phyloP scores from a whole-genome alignment of 164 flowering plant genomes.

The Sextonia rubra region DNA sequence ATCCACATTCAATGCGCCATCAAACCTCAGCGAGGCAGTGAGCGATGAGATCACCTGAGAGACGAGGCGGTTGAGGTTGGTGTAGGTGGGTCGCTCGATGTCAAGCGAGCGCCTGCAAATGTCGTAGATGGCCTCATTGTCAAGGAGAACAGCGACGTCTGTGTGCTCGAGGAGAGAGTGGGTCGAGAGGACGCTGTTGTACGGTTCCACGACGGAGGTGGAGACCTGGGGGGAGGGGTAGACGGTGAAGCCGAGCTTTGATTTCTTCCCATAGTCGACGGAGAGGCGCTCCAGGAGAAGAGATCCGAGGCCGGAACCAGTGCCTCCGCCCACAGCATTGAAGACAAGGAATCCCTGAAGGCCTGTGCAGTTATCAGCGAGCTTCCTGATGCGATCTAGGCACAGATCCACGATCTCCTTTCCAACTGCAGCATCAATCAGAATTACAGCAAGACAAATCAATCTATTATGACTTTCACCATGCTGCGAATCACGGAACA shows the following conservation, averaged over 20 bases:
- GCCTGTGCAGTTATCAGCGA: slow-evolving; percentile 57
- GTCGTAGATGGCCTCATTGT: slow-evolving; percentile 50
- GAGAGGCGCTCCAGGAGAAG: slow-evolving; percentile 53
- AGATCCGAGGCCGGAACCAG: slow-evolving; percentile 53
- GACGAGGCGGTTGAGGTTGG: slow-evolving; percentile 50
- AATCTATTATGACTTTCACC: neutral
- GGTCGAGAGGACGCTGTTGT: slow-evolving; percentile 52
- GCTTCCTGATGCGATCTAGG: slow-evolving; percentile 46
- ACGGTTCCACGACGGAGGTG: slow-evolving; percentile 52
- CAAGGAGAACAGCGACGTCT: slow-evolving; percentile 49
- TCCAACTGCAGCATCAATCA: slow-evolving; percentile 28
- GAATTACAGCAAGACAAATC: neutral
- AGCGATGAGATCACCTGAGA: slow-evolving; percentile 58
- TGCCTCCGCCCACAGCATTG: slow-evolving; percentile 56
- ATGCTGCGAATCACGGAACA: neutral
- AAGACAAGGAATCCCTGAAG: slow-evolving; percentile 53
- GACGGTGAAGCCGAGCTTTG: slow-evolving; percentile 48
- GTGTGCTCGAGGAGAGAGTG: slow-evolving; percentile 55
- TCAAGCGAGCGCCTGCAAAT: slow-evolving; percentile 51
- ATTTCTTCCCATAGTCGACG: slow-evolving; percentile 47
- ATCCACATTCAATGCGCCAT: slow-evolving; percentile 54
- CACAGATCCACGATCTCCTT: slow-evolving; percentile 58
- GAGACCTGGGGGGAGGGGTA: slow-evolving; percentile 53
- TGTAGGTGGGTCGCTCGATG: slow-evolving; percentile 58
- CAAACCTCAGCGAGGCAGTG: slow-evolving; percentile 54